phyloP scores from a whole-genome alignment of 176 grass and related monocot genomes.

The Carex myosuroides region DNA sequence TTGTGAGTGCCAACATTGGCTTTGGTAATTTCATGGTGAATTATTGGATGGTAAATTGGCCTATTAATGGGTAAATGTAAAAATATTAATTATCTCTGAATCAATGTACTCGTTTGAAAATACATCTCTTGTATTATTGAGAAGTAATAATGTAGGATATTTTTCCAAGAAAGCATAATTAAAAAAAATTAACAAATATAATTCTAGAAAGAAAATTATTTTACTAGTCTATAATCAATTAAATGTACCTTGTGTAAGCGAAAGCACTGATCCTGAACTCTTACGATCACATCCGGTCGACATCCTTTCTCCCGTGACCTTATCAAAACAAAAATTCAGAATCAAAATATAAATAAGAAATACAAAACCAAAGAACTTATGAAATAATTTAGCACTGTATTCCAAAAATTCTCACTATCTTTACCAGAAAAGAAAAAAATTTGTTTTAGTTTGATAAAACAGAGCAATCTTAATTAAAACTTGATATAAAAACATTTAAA shows the following conservation, averaged over 20 bases:
- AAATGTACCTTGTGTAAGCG: slow-evolving; percentile 66
- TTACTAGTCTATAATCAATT: background rate
- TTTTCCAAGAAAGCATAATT: too few species aligned
- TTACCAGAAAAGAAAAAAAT: background rate
- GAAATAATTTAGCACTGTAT: background rate
- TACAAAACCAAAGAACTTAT: background rate
- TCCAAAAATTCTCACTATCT: background rate
- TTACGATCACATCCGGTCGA: slow-evolving; percentile 58
- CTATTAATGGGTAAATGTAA: background rate
- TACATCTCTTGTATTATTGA: background rate
- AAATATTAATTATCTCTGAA: background rate
- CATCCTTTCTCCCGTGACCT: slow-evolving; percentile 67
- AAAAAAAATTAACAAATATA: too few species aligned
- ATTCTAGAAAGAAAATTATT: background rate
- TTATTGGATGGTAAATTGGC: background rate
- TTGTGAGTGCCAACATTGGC: background rate
- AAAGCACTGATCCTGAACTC: slow-evolving; percentile 55
- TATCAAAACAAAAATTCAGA: background rate
- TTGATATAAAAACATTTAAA: background rate
- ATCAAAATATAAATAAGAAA: background rate
- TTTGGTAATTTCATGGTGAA: background rate
- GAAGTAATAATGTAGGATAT: too few species aligned
- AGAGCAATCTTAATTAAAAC: background rate
- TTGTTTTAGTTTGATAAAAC: background rate
- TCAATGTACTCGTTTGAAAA: background rate